These are phyloP conservation scores for Rhizopus delemar DNA, from an alignment of 371 early-diverging fungal species.

Conservation along the genomic window DNA sequence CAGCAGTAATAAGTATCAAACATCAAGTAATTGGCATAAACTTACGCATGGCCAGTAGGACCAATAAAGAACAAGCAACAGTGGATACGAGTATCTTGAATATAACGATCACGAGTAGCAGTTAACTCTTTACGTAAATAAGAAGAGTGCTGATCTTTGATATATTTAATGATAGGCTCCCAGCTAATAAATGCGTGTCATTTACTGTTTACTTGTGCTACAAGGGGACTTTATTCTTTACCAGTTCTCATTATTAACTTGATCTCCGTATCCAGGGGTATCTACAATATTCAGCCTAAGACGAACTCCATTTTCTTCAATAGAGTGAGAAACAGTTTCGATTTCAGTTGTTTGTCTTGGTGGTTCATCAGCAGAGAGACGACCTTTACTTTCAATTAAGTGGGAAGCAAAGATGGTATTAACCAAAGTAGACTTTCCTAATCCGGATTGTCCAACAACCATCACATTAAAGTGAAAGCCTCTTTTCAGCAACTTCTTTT, in stretches of 20 bases:
- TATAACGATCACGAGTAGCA: conserved; percentile 80
- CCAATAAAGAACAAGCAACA: conserved; percentile 77
- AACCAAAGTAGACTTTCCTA: conserved; percentile 98
- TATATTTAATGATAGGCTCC: conserved; percentile 89
- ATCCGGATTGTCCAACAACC: conserved; percentile 95
- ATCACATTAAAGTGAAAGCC: conserved; percentile 95
- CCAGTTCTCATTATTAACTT: conserved; percentile 90
- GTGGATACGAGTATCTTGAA: conserved; percentile 84
- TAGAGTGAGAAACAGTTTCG: conserved; percentile 77
- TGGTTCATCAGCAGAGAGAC: conserved; percentile 71
- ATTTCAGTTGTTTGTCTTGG: conserved; percentile 85
- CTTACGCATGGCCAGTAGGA: conserved; percentile 75
- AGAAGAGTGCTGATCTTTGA: conserved; percentile 89
- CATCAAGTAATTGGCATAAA: conserved; percentile 11
- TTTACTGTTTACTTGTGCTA: neutral
- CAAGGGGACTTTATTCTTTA: conserved; percentile 18
- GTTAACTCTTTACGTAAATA: conserved; percentile 87
- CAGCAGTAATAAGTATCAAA: neutral
- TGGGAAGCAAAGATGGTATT: conserved; percentile 92
- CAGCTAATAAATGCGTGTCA: conserved; percentile 50
- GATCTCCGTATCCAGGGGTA: conserved; percentile 80
- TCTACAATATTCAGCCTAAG: conserved; percentile 83
- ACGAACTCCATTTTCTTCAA: conserved; percentile 85
- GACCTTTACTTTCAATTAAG: conserved; percentile 83
- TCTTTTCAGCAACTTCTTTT: conserved; percentile 88